Conservation (phyloP, 2,329 filamentous ascomycete species). For the Elsinoe ampelina region DNA sequence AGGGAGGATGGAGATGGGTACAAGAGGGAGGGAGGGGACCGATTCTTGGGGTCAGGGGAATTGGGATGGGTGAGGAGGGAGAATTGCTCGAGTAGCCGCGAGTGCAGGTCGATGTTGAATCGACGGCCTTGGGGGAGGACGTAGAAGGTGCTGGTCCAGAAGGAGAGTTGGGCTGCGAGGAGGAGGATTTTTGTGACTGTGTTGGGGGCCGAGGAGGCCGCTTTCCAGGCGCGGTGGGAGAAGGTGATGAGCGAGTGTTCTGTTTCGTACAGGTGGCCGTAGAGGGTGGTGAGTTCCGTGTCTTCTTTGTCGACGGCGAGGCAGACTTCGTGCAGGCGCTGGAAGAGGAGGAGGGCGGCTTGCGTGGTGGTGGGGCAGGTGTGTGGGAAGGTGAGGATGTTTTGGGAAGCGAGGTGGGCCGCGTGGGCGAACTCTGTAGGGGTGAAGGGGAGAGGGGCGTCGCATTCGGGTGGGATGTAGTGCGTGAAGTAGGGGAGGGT, state of each 20-base stretch:
- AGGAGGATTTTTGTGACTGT: not conserved
- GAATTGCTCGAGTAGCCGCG: not conserved
- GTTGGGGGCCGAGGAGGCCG: not conserved
- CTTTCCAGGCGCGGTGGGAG: not conserved
- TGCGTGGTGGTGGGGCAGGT: not conserved
- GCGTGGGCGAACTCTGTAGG: not conserved
- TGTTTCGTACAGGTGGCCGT: not conserved
- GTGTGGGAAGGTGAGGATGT: not conserved
- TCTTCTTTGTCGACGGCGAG: not conserved
- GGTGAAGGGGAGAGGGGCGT: not conserved
- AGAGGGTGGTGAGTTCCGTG: not conserved
- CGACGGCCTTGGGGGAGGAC: not conserved
- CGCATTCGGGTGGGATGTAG: not conserved
- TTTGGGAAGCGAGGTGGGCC: not conserved
- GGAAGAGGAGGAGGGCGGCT: not conserved
- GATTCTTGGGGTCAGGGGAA: slow-evolving; percentile 25
- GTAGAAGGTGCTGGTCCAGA: slow-evolving; percentile 9
- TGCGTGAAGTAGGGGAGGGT: not conserved
- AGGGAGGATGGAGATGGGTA: slow-evolving; percentile 20
- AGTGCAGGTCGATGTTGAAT: slow-evolving; percentile 2
- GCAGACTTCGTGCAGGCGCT: not conserved
- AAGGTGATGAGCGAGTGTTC: not conserved
- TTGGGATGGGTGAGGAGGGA: slow-evolving; percentile 24
- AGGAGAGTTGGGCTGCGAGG: not conserved
- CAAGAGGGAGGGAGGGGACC: slow-evolving; percentile 23